Base-by-base conservation (phyloP, 495 filamentous ascomycete species). In the Xylaria grammica region DNA sequence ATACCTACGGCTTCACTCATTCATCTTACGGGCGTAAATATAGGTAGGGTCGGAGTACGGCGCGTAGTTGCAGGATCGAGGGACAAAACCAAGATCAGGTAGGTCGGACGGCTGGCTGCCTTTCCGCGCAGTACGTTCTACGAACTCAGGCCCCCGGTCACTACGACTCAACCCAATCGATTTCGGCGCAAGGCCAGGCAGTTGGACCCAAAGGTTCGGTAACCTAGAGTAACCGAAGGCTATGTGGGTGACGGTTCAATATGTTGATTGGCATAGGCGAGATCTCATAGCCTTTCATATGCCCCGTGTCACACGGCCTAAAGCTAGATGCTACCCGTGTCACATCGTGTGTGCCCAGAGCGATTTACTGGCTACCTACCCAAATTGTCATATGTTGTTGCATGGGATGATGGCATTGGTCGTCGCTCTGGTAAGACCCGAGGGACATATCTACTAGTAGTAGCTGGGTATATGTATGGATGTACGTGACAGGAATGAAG, bases 31-130 rank as follows among this genome's bases (percentile, higher is more conserved):
- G 69, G 53, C 72, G 72, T 74, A 74, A 74, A 63, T 49, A 63
- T 49, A 48, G 55, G 54, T 57, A 54, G 67, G 61, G 64, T 67
- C 63, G 70, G 68, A 68, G 72, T 60, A 71, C 63, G 67, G 67
- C 72, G 71, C 71, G 67, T 69, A 57, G 65, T 67, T 75, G 70
- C 70, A 75, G 72, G 72, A 75, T 73, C 70, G 72, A 73, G 65
- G 65, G 63, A 68, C 66, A 73, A 63, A 71, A 63, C 72, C 68
- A 70, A 75, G 72, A 75, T 75, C 70, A 75, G 68, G 72, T 70
- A 69, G 62, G 67, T 61, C 60, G 65, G 62, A 67, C 72, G 72
- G 72, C 69, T 73, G 67, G 63, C 72, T 75, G 68, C 72, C 44
- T 57, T 63, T 64, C 63, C 58, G 64, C 54, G 51, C 55, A 50